Conservation (phyloP, 768 basidiomycete genomes). For the Antrodiella citrinella region DNA sequence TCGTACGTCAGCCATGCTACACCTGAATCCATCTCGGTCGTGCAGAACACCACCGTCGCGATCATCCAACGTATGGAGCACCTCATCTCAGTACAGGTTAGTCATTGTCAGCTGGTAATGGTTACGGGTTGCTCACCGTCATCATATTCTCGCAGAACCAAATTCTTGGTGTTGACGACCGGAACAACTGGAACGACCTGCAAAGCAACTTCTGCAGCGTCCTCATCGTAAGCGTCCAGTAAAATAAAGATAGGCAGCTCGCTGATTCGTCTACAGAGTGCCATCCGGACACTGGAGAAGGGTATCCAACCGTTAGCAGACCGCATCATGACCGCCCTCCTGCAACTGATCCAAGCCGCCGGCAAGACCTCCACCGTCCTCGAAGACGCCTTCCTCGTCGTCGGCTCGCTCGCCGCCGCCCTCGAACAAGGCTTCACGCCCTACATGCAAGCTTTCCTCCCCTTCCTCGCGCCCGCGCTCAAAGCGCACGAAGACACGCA, state of each 20-base stretch:
- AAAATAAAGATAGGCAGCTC: no score
- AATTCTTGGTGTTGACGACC: conserved; percentile 90
- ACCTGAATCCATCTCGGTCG: conserved; percentile 67
- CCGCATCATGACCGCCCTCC: conserved; percentile 87
- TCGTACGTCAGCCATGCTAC: conserved; percentile 79
- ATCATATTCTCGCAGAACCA: conserved; percentile 52
- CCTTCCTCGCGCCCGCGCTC: conserved; percentile 81
- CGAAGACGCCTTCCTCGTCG: conserved; percentile 93
- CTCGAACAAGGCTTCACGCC: conserved; percentile 73
- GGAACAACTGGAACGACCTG: conserved; percentile 98
- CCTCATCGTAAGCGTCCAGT: conserved; percentile 75
- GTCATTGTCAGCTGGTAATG: conserved; percentile 9
- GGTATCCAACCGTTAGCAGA: conserved; percentile 87
- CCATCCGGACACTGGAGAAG: conserved; percentile 74
- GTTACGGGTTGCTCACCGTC: not conserved
- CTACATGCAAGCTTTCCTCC: conserved; percentile 81
- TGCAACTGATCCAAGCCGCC: conserved; percentile 78
- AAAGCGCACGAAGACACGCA: conserved; percentile 93
- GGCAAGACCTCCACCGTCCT: conserved; percentile 92
- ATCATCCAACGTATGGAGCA: conserved; percentile 90
- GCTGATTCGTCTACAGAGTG: conserved; percentile 58
- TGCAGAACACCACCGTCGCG: conserved; percentile 74
- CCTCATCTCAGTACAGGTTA: conserved; percentile 72
- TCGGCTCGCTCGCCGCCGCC: conserved; percentile 80
- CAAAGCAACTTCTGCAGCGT: conserved; percentile 94